phyloP scores from a whole-genome alignment of 495 filamentous ascomycete species.

The Neurospora tetraspora region DNA sequence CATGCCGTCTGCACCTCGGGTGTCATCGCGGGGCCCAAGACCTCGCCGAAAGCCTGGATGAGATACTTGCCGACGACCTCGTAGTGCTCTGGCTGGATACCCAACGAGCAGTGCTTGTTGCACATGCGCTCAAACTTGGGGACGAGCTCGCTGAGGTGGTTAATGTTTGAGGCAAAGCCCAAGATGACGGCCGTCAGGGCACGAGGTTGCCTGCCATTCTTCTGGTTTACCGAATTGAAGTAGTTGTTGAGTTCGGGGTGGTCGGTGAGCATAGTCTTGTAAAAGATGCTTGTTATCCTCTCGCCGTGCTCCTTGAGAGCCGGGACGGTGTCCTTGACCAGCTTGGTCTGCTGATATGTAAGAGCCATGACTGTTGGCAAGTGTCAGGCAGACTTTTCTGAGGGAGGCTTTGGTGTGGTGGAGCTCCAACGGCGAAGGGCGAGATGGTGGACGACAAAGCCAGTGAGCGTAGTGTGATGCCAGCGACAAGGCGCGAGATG shows the following conservation, averaged over 20 bases:
- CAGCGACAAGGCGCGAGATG: background rate
- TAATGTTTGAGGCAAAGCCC: slow-evolving; percentile 61
- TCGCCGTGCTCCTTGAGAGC: slow-evolving; percentile 52
- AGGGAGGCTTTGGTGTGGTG: background rate
- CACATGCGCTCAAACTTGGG: slow-evolving; percentile 61
- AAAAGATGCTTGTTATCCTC: slow-evolving; percentile 57
- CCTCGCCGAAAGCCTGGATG: slow-evolving; percentile 53
- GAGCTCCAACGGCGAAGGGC: background rate
- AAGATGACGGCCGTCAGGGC: slow-evolving; percentile 57
- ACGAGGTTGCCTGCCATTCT: slow-evolving; percentile 54
- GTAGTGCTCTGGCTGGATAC: slow-evolving; percentile 60
- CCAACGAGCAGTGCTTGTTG: slow-evolving; percentile 63
- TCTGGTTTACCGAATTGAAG: slow-evolving; percentile 63
- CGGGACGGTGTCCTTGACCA: slow-evolving; percentile 37
- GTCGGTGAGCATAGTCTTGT: slow-evolving; percentile 53
- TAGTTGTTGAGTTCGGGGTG: slow-evolving; percentile 55
- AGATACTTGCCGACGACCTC: slow-evolving; percentile 58
- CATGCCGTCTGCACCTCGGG: slow-evolving; percentile 53
- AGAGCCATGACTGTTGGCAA: slow-evolving; percentile 26
- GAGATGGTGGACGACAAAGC: background rate
- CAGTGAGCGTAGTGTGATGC: background rate
- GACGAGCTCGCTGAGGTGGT: slow-evolving; percentile 52
- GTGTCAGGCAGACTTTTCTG: background rate
- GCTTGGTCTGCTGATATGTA: slow-evolving; percentile 29
- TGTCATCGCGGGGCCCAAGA: slow-evolving; percentile 59